Base-by-base conservation (phyloP, 106 monocot genomes). In the Alisma plantagoaquatica region DNA sequence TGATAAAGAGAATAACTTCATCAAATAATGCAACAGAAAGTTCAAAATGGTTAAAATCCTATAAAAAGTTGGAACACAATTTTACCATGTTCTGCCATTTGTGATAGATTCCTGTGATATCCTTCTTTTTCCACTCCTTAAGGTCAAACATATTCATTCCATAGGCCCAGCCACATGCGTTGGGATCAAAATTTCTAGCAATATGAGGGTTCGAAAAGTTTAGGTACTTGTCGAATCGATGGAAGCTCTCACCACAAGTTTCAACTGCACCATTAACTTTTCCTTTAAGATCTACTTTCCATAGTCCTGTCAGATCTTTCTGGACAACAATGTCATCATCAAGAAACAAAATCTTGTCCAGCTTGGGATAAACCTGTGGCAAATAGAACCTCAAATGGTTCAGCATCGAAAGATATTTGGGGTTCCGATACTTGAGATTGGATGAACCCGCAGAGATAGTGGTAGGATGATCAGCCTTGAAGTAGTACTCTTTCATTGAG, bases 251-350 rank as follows among this genome's bases (percentile, higher is more conserved):
- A 22, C 79, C 79, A 27, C 79, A 79, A 17, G 82, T 82, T 50
- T 82, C 82, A 29, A 82, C 82, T 29, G 82, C 82, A 59, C 82
- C 82, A 69, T 82, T 82, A 14, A 82, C 82, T 45, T 73, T 82
- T 12, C 82, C 82, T 33, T 69, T 69, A 29, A 82, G 73, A 66
- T 82, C 77, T 33, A 73, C 65, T n/a, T 53, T 21, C 82, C 82
- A 82, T 15, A 82, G 49, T 46, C 70, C 68, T 41, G 81, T 72
- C 57, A 81, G 62, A 64, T 81, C 81, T 46, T 68, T 76, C 64
- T 81, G 81, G 9, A 81, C 72, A 46, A 81, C 81, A 18, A 81
- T 72, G 47, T 81, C 81, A 69, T 81, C 84, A 60, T 84, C 84
- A 35, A 79, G 84, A 60, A 84, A 84, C 35, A 84, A 51, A 3